Percentiles rank a stretch among this genome's conserved stretches.
Evolutionary conservation across 768 basidiomycete genomes (phyloP).

Genomic region (Cystobasidium tubakii): DNA sequence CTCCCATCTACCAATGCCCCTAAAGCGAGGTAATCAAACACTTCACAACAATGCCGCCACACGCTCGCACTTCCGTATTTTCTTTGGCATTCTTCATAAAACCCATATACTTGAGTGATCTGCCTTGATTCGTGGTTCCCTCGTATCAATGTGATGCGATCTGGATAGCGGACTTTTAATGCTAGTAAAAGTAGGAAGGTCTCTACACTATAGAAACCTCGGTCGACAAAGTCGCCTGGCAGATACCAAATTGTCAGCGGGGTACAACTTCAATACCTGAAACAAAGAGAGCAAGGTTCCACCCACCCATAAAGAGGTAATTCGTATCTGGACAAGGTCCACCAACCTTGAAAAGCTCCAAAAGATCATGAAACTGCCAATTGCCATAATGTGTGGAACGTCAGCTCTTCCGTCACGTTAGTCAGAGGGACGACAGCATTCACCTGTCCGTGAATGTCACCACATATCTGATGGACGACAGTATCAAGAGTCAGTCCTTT

Average conservation of each 20-base stretch:
- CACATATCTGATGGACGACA: conserved; percentile 99
- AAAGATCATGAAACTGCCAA: conserved; percentile 80
- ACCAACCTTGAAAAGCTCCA: conserved; percentile 95
- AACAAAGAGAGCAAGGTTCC: neutral
- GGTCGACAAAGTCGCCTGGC: conserved; percentile 95
- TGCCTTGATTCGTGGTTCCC: conserved; percentile 99
- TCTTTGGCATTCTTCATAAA: conserved; percentile 98
- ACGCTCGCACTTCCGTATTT: conserved; percentile 99
- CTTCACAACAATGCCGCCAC: conserved; percentile 99
- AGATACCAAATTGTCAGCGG: conserved; percentile 10
- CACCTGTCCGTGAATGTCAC: conserved; percentile 93
- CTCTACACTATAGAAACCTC: conserved; percentile 94
- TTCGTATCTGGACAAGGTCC: conserved; percentile 98
- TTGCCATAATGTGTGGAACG: neutral
- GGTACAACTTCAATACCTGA: too few relatives aligned
- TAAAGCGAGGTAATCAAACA: conserved; percentile 91
- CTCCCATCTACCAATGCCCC: conserved; percentile 93
- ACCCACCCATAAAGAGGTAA: conserved; percentile 99
- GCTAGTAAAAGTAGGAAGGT: conserved; percentile 96
- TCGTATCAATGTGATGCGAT: conserved; percentile 92
- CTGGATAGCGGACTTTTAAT: conserved; percentile 93
- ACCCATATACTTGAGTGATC: conserved; percentile 99
- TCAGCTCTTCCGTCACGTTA: too few relatives aligned
- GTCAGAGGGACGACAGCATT: neutral
- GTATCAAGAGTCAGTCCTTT: too few relatives aligned